phyloP scores from a whole-genome alignment of 2,329 filamentous ascomycete genomes.

The Helotiales sp. region DNA sequence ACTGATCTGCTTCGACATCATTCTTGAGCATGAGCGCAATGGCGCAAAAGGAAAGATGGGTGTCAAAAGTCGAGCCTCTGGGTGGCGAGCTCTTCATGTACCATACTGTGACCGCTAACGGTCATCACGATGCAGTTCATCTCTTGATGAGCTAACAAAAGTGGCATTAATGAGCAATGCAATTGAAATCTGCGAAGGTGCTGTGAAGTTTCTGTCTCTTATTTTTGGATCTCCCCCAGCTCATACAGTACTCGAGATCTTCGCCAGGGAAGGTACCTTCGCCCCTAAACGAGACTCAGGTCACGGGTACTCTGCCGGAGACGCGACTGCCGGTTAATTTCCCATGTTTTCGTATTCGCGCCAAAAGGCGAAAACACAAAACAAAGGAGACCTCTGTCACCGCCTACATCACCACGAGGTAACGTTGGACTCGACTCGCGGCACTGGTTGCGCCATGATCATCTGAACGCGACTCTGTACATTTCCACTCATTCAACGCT shows the following conservation, averaged over 20 bases:
- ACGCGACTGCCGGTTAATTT: slow-evolving; percentile 11
- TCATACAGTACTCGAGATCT: not conserved
- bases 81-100: slow-evolving; percentile 23
- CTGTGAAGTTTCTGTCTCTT: not conserved
- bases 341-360: not conserved
- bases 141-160: slow-evolving; percentile 19
- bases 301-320: too few relatives aligned
- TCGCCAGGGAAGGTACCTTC: too few relatives aligned
- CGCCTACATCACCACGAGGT: not conserved
- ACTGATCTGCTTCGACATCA: slow-evolving; percentile 13
- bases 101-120: slow-evolving; percentile 21
- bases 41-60: slow-evolving; percentile 19
- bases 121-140: slow-evolving; percentile 15
- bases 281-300: too few relatives aligned
- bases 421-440: not conserved
- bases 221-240: not conserved
- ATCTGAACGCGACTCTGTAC: not conserved
- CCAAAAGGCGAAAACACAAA: slow-evolving; percentile 4
- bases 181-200: not conserved
- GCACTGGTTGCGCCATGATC: slow-evolving; percentile 8
- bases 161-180: slow-evolving; percentile 6
- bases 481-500: not conserved
- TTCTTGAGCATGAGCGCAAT: slow-evolving; percentile 22
- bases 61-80: slow-evolving; percentile 23
- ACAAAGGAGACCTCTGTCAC: not conserved